Percentiles rank a stretch among this genome's conserved stretches.
phyloP scores from a whole-genome alignment of 2,329 filamentous ascomycete genomes.

The Fusarium vanettenii region DNA sequence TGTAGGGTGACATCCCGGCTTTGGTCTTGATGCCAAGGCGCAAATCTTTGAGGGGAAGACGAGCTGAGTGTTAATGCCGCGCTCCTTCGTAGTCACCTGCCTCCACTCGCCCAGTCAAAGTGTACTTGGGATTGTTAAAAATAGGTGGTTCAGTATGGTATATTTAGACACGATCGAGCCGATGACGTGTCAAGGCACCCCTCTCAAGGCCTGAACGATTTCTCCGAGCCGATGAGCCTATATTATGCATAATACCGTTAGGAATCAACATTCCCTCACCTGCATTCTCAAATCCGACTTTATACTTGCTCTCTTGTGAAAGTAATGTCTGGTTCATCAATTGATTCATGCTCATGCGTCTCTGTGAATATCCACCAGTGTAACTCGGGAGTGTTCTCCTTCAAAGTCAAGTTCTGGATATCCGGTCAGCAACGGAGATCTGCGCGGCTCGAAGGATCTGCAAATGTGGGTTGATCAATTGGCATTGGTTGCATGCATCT shows the following conservation, averaged over 20 bases:
- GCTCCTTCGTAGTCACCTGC: neutral
- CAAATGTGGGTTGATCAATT: neutral
- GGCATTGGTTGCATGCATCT: neutral
- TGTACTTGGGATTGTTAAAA: neutral
- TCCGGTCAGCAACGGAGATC: neutral
- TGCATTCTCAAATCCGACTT: neutral
- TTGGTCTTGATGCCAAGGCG: neutral
- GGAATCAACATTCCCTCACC: neutral
- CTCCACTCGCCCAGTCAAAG: neutral
- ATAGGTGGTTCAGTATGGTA: neutral
- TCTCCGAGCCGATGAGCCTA: neutral
- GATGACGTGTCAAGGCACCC: neutral
- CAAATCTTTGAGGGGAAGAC: neutral
- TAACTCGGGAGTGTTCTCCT: neutral
- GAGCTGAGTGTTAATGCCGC: neutral
- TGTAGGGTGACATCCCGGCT: neutral
- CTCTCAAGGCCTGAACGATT: neutral
- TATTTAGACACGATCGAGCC: neutral
- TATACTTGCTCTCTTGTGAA: neutral
- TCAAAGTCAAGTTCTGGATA: neutral
- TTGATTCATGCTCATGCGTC: neutral
- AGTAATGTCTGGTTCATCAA: rapidly evolving
- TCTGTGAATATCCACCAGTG: neutral
- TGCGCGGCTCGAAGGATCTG: neutral
- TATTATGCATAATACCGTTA: neutral